Evolutionary conservation across 2,329 filamentous ascomycete genomes (phyloP), one percentile per base, ranked within the genome.

Genomic region (Stagonosporopsis chrysanthemi): DNA sequence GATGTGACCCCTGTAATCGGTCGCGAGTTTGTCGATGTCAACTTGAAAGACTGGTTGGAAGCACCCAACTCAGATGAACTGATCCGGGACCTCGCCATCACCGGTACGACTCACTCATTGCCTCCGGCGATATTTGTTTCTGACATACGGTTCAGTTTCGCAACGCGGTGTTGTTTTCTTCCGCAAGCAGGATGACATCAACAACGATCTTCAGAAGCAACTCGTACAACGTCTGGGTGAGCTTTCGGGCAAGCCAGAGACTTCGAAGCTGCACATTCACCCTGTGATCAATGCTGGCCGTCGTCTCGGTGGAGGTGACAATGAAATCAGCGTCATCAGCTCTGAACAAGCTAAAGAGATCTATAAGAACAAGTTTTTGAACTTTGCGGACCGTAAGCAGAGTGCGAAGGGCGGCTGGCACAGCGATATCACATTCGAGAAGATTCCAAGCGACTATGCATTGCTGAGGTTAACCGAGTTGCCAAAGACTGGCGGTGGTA

Each of bases 1-100:
- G 86, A 89, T 26, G 77, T 84, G 2, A 89, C 87, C 0, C 86
- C 86, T 0, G 75, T 83, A 43, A 88, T 89, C 56, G 87, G 87
- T 12, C 80, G 81, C 2, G 87, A 89, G 65, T 90, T 82, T 57
- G 77, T 80, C 36, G 81, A 81, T 36, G 72, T 83, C 24, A 83
- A 87, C 58, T 75, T 90, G 1, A 82, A 82, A 6, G 86, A 91
- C 22, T 87, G 90, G 53, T 78, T 91, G 9, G 77, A 85, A 29
- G 83, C 84, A 0, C 80, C 84, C 0, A 88, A 90, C 66, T 81
- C 86, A 0, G 87, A 90, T 52, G 85, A 87, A 36, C 74, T 89
- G 22, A 68, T 90, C 17, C 81, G 85, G 0, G 89, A 91, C 62
- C 78, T 91, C 0, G 88, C 87, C 7, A 74, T 76, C 47, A 75